Evolutionary conservation across 2,329 filamentous ascomycete genomes (phyloP), one percentile per base, ranked within the genome.

Genomic region (Monosporascus ibericus): DNA sequence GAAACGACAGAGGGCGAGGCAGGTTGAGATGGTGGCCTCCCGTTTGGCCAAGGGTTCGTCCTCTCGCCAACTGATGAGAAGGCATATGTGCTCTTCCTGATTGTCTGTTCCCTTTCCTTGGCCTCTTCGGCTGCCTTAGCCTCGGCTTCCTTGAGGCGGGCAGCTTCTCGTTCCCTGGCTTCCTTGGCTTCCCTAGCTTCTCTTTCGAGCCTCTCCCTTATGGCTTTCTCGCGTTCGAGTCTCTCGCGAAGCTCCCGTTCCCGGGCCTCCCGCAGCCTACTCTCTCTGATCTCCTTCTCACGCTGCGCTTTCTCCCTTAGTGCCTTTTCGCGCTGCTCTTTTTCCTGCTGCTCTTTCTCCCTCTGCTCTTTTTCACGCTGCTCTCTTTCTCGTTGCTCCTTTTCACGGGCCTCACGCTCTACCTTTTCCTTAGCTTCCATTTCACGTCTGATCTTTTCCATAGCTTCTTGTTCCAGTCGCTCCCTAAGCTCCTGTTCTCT

Each of bases 11-110:
- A 18, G n/a, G 65, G 62, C 22, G 69, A 62, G 17, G 68, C 58
- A 25, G 71, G 61, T 37, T 68, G 65, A 40, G 68, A 62, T 17
- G 72, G 75, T 51, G 76, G 83, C 57, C 76, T 78, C 59, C 79
- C 83, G 62, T 79, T 82, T 6, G 85, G 85, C 80, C 86, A 89
- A 60, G 84, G 84, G 68, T 83, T 87, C 48, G 79, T 85, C 69
- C 78, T 84, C 68, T 89, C 86, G 48, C 86, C 86, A 22, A 85
- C 79, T 34, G 82, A 78, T 51, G 79, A 82, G 69, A 74, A 86
- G 52, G 83, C 82, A 62, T 86, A 86, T n/a, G 76, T 75, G 58
- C 74, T 77, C 55, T 75, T 74, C 55, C 77, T 73, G 44, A 60
- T 65, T 7, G 65, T 66, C 52, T 68, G 65, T 50, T 64, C 64